Conservation (phyloP, 768 basidiomycete species). For the Amanita jacksonii region DNA sequence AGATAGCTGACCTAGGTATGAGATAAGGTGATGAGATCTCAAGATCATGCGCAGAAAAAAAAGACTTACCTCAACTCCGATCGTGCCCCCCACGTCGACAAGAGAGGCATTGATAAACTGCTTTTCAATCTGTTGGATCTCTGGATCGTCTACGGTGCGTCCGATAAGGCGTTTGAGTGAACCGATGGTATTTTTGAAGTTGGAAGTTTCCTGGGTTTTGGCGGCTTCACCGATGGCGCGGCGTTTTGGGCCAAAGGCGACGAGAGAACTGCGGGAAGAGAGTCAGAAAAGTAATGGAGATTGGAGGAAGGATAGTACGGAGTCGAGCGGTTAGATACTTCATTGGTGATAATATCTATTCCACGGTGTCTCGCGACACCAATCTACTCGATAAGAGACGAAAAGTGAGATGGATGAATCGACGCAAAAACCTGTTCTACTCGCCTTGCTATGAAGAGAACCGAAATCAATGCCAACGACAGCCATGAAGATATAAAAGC, state of each 20-base stretch:
- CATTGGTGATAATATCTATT: conserved; percentile 98
- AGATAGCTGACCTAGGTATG: conserved; percentile 71
- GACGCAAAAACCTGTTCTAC: conserved; percentile 12
- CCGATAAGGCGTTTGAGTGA: conserved; percentile 87
- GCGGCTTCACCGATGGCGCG: conserved; percentile 90
- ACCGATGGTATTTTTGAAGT: conserved; percentile 96
- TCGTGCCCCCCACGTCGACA: conserved; percentile 73
- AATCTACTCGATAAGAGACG: conserved; percentile 40
- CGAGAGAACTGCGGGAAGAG: conserved; percentile 58
- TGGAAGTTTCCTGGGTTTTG: conserved; percentile 96
- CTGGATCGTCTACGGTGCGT: conserved; percentile 68
- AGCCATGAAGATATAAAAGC: conserved; percentile 35
- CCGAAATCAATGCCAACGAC: conserved; percentile 96
- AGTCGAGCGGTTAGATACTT: conserved; percentile 93
- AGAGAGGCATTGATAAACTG: conserved; percentile 85
- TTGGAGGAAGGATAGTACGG: conserved; percentile 75
- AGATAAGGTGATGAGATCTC: conserved; percentile 11
- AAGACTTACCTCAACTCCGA: conserved; percentile 73
- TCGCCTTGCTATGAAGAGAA: conserved; percentile 79
- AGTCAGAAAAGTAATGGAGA: neutral
- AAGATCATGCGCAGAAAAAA: neutral
- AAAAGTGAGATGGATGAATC: neutral
- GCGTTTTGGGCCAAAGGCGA: conserved; percentile 89
- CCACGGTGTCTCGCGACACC: conserved; percentile 93
- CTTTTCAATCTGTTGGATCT: conserved; percentile 77